Evolutionary conservation across 169 alveolate species (phyloP).

Genomic region (Eimeria necatrix): DNA sequence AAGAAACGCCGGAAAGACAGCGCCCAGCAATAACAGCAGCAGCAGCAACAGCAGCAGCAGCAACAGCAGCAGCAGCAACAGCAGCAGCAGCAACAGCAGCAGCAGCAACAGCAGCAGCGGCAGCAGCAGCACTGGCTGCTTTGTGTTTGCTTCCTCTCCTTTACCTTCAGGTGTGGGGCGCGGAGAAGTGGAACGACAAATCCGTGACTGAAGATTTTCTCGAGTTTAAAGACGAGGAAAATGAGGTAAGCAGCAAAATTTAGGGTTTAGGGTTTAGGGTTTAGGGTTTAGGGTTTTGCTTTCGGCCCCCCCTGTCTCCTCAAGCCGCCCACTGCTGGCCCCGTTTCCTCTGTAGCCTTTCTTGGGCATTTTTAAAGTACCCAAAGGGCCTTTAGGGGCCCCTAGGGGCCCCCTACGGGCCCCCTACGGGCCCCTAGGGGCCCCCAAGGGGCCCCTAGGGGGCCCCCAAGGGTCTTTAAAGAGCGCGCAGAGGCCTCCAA

Average conservation of each 20-base stretch:
- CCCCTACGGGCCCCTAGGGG: no score
- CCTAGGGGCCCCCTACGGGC: no score
- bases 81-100: background rate
- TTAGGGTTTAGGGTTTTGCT: background rate
- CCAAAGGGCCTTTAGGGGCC: background rate
- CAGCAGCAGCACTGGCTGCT: background rate
- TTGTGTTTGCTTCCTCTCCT: background rate
- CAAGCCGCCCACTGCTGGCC: background rate
- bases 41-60: background rate
- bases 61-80: background rate
- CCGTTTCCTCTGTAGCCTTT: background rate
- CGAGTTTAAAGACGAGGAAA: background rate
- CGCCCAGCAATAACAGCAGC: background rate
- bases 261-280: background rate
- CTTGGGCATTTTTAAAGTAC: background rate
- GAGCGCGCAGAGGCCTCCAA: no score
- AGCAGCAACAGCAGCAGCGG: background rate
- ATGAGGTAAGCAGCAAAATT: background rate
- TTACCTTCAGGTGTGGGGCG: conserved; percentile 44
- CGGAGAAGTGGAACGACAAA: conserved; percentile 36
- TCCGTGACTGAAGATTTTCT: background rate
- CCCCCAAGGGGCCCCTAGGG: no score
- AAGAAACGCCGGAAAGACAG: no score
- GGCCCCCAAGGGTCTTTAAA: no score
- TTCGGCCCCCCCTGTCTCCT: background rate